Evolutionary conservation across 352 stramenopile species (phyloP).

Genomic region (Globisporangium echinulatum): DNA sequence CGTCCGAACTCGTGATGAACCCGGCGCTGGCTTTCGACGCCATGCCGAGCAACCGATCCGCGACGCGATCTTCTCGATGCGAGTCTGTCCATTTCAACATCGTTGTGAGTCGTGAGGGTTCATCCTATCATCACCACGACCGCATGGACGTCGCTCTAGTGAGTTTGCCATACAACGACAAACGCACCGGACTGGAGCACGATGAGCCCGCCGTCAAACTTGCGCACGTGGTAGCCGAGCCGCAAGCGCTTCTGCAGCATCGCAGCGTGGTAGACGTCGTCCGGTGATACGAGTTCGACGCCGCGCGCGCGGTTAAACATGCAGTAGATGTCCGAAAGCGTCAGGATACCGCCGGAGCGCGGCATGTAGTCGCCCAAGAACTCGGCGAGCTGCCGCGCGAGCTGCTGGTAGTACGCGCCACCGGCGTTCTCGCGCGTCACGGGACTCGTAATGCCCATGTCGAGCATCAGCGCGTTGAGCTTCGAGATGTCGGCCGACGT

Average conservation of each 20-base stretch:
- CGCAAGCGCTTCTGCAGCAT: slow-evolving; percentile 74
- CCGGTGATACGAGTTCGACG: slow-evolving; percentile 95
- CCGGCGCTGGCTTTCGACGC: slow-evolving; percentile 61
- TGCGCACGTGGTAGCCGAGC: slow-evolving; percentile 90
- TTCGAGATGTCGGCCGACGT: slow-evolving; percentile 64
- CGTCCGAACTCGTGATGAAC: slow-evolving; percentile 87
- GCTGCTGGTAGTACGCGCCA: slow-evolving; percentile 86
- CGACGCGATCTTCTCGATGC: slow-evolving; percentile 82
- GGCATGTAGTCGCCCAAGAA: slow-evolving; percentile 82
- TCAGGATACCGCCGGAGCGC: slow-evolving; percentile 94
- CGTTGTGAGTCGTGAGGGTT: not conserved
- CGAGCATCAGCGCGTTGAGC: slow-evolving; percentile 82
- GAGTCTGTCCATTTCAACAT: slow-evolving; percentile 32
- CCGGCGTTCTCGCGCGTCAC: slow-evolving; percentile 89
- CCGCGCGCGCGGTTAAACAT: slow-evolving; percentile 97
- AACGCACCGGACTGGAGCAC: slow-evolving; percentile 86
- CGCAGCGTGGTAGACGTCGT: slow-evolving; percentile 93
- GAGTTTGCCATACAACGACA: not conserved
- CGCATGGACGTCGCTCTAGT: not conserved
- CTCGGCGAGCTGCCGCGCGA: slow-evolving; percentile 87
- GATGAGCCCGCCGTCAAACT: slow-evolving; percentile 91
- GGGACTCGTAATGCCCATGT: slow-evolving; percentile 92
- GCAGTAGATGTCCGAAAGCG: slow-evolving; percentile 98
- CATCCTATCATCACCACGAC: slow-evolving; percentile 6
- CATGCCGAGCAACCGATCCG: slow-evolving; percentile 65